A percentile compares a stretch with the other conserved stretches of the same genome.
Evolutionary conservation across 208 protist species (phyloP).

Genomic region (Trypanosoma melophagium): DNA sequence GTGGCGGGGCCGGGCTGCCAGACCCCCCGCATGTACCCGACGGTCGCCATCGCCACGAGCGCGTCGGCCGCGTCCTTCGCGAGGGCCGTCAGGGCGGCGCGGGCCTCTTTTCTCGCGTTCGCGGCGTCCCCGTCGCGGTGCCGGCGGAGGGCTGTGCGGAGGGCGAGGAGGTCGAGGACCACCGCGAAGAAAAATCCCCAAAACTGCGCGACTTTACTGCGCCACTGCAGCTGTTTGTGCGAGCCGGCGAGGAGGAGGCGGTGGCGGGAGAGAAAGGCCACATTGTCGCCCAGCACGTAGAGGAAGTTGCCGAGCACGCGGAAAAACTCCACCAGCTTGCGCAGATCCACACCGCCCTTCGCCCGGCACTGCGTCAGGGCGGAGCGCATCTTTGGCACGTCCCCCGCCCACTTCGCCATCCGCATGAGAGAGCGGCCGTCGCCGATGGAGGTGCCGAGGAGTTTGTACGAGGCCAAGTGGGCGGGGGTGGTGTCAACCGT

Average conservation of each 20-base stretch:
- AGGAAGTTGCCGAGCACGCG: constrained; percentile 84
- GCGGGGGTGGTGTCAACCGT: constrained; percentile 35
- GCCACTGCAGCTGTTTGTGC: constrained; percentile 51
- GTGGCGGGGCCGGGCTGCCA: constrained; percentile 74
- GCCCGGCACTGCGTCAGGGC: constrained; percentile 30
- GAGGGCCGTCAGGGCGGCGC: constrained; percentile 73
- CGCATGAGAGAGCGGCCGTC: constrained; percentile 88
- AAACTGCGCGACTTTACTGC: constrained; percentile 88
- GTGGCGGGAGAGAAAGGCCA: constrained; percentile 81
- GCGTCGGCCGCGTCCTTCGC: constrained; percentile 80
- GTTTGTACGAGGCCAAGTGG: constrained; percentile 44
- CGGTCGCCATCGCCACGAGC: constrained; percentile 80
- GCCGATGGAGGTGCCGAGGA: constrained; percentile 70
- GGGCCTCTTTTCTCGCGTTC: constrained; percentile 70
- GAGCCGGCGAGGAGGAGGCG: constrained; percentile 53
- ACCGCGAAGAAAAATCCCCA: constrained; percentile 90
- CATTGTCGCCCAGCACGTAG: constrained; percentile 90
- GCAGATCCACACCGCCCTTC: constrained; percentile 57
- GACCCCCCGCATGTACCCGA: constrained; percentile 73
- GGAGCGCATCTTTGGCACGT: constrained; percentile 83
- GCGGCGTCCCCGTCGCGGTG: constrained; percentile 40
- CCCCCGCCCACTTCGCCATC: constrained; percentile 88
- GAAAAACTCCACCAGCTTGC: constrained; percentile 80
- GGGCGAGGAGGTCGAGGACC: constrained; percentile 79
- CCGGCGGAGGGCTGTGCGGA: constrained; percentile 62